phyloP scores from a whole-genome alignment of 2,329 filamentous ascomycete genomes.

The Nemania diffusa region DNA sequence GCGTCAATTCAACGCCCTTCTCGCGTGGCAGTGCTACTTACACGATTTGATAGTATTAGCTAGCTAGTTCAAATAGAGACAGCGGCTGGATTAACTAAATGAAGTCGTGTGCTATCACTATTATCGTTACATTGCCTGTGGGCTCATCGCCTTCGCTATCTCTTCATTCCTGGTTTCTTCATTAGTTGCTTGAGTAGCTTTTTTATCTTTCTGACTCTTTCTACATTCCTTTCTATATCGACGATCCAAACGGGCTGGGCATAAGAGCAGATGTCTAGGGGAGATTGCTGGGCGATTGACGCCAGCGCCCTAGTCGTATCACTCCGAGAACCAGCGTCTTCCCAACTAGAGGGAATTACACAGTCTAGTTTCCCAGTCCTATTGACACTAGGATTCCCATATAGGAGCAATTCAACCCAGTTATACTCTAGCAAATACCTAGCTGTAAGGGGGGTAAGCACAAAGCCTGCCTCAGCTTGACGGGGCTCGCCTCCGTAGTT shows the following conservation, averaged over 20 bases:
- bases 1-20: background rate
- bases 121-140: background rate
- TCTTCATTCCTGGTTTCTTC: background rate
- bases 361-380: background rate
- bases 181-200: slow-evolving; percentile 8
- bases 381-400: slow-evolving; percentile 29
- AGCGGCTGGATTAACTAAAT: background rate
- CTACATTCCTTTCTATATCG: background rate
- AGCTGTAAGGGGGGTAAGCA: slow-evolving; percentile 31
- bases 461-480: slow-evolving; percentile 17
- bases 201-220: background rate
- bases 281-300: slow-evolving; percentile 14
- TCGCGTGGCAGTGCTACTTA: background rate
- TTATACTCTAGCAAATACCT: slow-evolving; percentile 21
- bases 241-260: slow-evolving; percentile 12
- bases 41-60: background rate
- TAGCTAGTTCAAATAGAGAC: background rate
- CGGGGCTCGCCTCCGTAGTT: background rate
- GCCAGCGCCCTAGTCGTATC: background rate
- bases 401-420: slow-evolving; percentile 30
- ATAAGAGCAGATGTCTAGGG: slow-evolving; percentile 24
- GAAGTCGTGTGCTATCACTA: no score
- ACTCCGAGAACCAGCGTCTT: background rate
- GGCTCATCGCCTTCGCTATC: background rate
- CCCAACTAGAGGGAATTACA: slow-evolving; percentile 18